A percentile compares a stretch with the other conserved stretches of the same genome.
Evolutionary conservation across 495 filamentous ascomycete species (phyloP).

Genomic region (Saxophila tyrrhenica): DNA sequence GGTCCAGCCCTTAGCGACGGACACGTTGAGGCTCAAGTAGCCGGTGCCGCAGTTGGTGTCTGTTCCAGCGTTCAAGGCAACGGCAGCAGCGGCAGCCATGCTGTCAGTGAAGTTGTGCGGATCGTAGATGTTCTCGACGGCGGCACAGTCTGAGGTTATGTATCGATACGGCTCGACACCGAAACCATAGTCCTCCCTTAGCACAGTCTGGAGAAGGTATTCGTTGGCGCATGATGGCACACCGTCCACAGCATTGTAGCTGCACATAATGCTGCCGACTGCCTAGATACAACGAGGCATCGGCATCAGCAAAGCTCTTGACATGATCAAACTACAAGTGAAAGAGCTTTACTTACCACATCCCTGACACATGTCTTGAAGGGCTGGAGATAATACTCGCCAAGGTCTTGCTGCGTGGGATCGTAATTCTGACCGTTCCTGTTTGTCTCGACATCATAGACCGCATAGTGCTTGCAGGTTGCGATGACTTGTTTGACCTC

Average conservation of each 20-base stretch:
- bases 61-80: constrained; percentile 35
- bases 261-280: not conserved
- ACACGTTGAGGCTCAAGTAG: constrained; percentile 41
- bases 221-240: constrained; percentile 15
- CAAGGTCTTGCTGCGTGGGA: constrained; percentile 17
- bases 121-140: constrained; percentile 7
- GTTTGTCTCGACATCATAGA: constrained; percentile 42
- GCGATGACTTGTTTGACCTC: constrained; percentile 42
- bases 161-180: constrained; percentile 24
- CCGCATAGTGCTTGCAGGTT: constrained; percentile 53
- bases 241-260: constrained; percentile 17
- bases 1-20: constrained; percentile 38
- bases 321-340: constrained; percentile 15
- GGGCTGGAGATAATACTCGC: constrained; percentile 13
- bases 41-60: constrained; percentile 51
- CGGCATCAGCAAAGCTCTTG: no score
- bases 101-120: constrained; percentile 15
- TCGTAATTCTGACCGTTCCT: constrained; percentile 27
- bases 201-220: constrained; percentile 14
- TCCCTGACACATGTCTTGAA: constrained; percentile 17
- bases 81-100: constrained; percentile 9
- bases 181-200: constrained; percentile 13
- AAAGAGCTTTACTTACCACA: no score
- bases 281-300: no score
- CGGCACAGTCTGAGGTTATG: constrained; percentile 14